Conservation (phyloP, 352 stramenopile species). For the Globisporangium yorkense region DNA sequence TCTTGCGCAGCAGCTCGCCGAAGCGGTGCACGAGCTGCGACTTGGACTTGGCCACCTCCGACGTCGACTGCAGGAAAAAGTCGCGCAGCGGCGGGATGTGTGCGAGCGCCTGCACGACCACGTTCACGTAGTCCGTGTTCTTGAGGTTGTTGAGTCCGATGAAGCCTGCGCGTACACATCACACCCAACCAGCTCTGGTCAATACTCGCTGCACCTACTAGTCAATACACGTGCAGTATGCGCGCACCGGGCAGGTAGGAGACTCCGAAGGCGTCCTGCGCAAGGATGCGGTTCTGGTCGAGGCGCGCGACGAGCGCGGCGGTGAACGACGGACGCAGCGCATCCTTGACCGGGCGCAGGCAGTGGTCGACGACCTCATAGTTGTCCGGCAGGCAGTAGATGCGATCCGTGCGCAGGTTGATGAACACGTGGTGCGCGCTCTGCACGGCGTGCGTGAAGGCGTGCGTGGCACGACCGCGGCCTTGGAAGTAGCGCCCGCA, state of each 20-base stretch:
- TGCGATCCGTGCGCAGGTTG: slow-evolving; percentile 91
- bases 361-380: slow-evolving; percentile 98
- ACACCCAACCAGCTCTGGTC: background rate
- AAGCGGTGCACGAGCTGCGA: slow-evolving; percentile 90
- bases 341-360: slow-evolving; percentile 93
- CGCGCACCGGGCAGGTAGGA: slow-evolving; percentile 88
- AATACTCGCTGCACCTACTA: background rate
- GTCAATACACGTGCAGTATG: too few species aligned
- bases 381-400: slow-evolving; percentile 98
- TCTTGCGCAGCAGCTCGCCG: slow-evolving; percentile 95
- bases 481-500: slow-evolving; percentile 99
- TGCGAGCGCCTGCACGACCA: slow-evolving; percentile 94
- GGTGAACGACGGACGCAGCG: slow-evolving; percentile 91
- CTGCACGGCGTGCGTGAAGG: slow-evolving; percentile 97
- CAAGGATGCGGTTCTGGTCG: slow-evolving; percentile 89
- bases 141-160: slow-evolving; percentile 98
- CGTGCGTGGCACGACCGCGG: slow-evolving; percentile 87
- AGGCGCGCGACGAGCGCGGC: slow-evolving; percentile 74
- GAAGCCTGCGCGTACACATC: slow-evolving; percentile 65
- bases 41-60: slow-evolving; percentile 53
- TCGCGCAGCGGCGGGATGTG: slow-evolving; percentile 94
- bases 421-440: slow-evolving; percentile 97
- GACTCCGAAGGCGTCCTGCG: slow-evolving; percentile 94
- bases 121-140: slow-evolving; percentile 98
- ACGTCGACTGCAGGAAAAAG: slow-evolving; percentile 88